Evolutionary conservation across 164 flowering plant species (phyloP), one percentile per base, ranked within the genome.

Genomic region (Vitis rotundifolia): DNA sequence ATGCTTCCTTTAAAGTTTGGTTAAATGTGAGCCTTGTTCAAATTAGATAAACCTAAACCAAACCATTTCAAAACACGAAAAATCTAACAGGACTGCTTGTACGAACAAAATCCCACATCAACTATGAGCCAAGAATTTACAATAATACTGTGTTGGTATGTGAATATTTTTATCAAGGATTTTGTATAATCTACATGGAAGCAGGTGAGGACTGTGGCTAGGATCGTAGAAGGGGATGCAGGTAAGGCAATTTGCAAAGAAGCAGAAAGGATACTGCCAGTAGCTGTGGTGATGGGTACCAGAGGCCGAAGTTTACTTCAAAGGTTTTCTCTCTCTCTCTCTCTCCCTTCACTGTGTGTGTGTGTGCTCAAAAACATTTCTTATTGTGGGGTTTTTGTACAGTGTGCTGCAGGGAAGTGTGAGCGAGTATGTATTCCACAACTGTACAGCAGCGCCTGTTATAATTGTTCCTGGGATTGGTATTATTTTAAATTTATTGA

Each of bases 321-420:
- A 77, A 89, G 97, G 98, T 89, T 16, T 11, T 69, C 28, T 49
- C 47, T 11, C 18, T 16, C 55, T 8, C 58, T 44, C 18, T 22
- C 44, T 54, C 22, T 26, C 26, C 28, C 49, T 37, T 2, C 31
- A 9, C 56, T 61, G 7, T 37, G 44, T 37, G 44, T 29, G 4
- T 3, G 5, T 37, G 7, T 2, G 7, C 44, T 37, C 7, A 37
- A 37, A 37, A 37, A 37, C 7, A 37, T 37, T 11, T 29, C 8
- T 66, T 53, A 6, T 68, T 64, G 31, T 76, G n/a, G 48, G 8
- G 26, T 61, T 26, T 57, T 64, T 47, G 10, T 74, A 19, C 87
- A 92, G 98, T 78, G 90, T 91, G 16, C 73, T 92, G 63, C 90
- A 89, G 72, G 97, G 97, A 68, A 94, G 97, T 76, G 91, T 94